Conservation (phyloP, 495 filamentous ascomycete genomes). For the Hypoxylon crocopeplum region DNA sequence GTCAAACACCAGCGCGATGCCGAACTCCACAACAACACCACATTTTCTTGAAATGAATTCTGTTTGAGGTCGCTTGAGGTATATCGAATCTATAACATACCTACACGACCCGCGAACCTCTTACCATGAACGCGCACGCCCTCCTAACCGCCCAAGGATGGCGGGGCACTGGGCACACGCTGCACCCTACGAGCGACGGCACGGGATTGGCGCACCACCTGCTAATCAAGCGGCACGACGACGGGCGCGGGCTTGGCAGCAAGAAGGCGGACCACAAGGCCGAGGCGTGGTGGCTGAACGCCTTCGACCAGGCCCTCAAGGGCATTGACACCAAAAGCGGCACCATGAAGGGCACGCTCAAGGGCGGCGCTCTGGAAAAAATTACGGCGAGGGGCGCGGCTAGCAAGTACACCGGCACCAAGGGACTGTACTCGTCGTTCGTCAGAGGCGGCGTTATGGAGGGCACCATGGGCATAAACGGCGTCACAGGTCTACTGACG, state of each 20-base stretch:
- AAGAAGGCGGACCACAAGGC: slow-evolving; percentile 67
- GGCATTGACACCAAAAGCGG: slow-evolving; percentile 66
- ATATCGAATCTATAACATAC: too few relatives aligned
- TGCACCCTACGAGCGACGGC: slow-evolving; percentile 69
- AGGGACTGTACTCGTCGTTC: slow-evolving; percentile 81
- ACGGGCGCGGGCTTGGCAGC: slow-evolving; percentile 74
- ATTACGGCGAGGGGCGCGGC: slow-evolving; percentile 49
- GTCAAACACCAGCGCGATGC: too few relatives aligned
- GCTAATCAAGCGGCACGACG: slow-evolving; percentile 69
- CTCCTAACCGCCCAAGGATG: slow-evolving; percentile 80
- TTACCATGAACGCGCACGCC: slow-evolving; percentile 69
- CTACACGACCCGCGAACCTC: too few relatives aligned
- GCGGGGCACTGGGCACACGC: slow-evolving; percentile 75
- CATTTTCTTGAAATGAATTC: too few relatives aligned
- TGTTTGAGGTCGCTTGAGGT: too few relatives aligned
- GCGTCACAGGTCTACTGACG: slow-evolving; percentile 20
- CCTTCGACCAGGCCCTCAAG: slow-evolving; percentile 79
- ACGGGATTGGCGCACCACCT: slow-evolving; percentile 73
- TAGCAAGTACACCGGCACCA: slow-evolving; percentile 54
- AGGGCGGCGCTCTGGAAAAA: slow-evolving; percentile 59
- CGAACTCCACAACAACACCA: too few relatives aligned
- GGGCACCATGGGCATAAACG: slow-evolving; percentile 64
- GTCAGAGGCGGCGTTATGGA: slow-evolving; percentile 73
- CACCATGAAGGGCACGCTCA: slow-evolving; percentile 56
- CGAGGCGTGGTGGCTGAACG: slow-evolving; percentile 81